Evolutionary conservation across 257 asterid species (phyloP).

Genomic region (Cordia subcordata): DNA sequence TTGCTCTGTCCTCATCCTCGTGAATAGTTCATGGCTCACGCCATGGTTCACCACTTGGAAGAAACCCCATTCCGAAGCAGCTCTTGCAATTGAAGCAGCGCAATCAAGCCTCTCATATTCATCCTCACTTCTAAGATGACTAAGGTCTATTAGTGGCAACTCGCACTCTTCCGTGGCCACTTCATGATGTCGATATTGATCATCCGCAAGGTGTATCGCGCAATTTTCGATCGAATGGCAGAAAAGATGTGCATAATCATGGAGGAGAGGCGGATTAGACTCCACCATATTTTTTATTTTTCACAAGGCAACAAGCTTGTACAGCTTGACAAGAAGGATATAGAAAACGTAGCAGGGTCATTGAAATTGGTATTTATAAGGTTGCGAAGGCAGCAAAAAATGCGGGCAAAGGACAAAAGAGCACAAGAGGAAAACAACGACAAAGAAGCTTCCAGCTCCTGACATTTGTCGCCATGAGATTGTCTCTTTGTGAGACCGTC

Average conservation of each 20-base stretch:
- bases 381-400: not conserved
- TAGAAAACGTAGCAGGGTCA: not conserved
- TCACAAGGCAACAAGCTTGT: not conserved
- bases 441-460: not conserved
- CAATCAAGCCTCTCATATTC: constrained; percentile 25
- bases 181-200: not conserved
- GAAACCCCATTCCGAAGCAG: constrained; percentile 73
- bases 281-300: constrained; percentile 9
- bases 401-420: too few relatives aligned
- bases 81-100: constrained; percentile 26
- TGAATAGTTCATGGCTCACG: constrained; percentile 28
- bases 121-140: constrained; percentile 19
- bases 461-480: constrained; percentile 22
- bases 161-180: constrained; percentile 16
- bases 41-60: constrained; percentile 73
- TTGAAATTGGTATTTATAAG: constrained; percentile 10
- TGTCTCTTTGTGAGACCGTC: constrained; percentile 3
- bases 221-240: not conserved
- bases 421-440: constrained; percentile 5
- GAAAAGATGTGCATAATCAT: constrained; percentile 8
- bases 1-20: constrained; percentile 46
- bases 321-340: too few relatives aligned
- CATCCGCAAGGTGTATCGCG: not conserved
- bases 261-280: constrained; percentile 23
- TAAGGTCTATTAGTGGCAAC: constrained; percentile 43